phyloP scores from a whole-genome alignment of 345 rosid species.

The Populus euphratica region DNA sequence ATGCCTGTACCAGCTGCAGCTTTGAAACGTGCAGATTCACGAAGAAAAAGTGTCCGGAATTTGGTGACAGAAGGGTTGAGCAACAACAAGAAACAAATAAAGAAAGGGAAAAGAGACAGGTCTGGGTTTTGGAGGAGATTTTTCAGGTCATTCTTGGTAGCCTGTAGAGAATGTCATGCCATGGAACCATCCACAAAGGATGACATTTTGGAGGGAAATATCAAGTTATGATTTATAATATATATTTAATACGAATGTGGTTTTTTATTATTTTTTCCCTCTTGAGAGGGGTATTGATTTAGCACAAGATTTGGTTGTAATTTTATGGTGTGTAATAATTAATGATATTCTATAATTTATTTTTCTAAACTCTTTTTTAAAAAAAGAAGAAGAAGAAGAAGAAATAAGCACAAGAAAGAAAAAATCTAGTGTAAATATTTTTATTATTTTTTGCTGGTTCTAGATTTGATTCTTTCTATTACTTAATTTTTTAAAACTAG shows the following conservation, averaged over 20 bases:
- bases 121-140: constrained; percentile 46
- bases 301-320: not conserved
- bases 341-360: no score
- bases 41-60: constrained; percentile 21
- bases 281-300: not conserved
- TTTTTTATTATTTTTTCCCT: not conserved
- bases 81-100: constrained; percentile 7
- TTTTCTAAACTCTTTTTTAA: no score
- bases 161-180: constrained; percentile 76
- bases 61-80: constrained; percentile 30
- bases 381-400: no score
- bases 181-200: constrained; percentile 60
- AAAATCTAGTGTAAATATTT: no score
- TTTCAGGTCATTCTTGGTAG: constrained; percentile 47
- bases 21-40: constrained; percentile 50
- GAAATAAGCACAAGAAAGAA: no score
- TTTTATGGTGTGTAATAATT: no score
- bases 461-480: no score
- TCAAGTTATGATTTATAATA: not conserved
- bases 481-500: not conserved
- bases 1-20: constrained; percentile 35
- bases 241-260: no score
- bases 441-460: no score
- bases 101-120: constrained; percentile 16
- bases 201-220: constrained; percentile 6